Conservation (phyloP, 1,284 basidiomycete species). For the Tilletia horrida region DNA sequence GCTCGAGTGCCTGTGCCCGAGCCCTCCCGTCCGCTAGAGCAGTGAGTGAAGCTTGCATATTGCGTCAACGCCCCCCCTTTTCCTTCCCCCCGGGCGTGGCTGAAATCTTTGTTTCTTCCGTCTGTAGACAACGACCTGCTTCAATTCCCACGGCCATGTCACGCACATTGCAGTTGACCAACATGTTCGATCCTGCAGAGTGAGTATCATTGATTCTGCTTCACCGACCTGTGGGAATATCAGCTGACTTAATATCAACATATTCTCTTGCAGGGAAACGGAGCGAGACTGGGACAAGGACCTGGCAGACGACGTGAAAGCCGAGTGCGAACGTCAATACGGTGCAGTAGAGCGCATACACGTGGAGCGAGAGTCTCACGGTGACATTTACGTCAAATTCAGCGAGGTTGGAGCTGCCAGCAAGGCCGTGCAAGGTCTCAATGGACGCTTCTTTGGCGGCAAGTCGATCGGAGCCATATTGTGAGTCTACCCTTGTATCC, state of each 20-base stretch:
- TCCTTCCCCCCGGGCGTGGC: not conserved
- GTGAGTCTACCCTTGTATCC: slow-evolving; percentile 30
- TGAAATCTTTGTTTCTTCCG: not conserved
- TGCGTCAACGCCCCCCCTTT: not conserved
- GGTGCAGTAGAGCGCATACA: slow-evolving; percentile 81
- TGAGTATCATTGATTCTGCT: slow-evolving; percentile 21
- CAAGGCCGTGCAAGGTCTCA: slow-evolving; percentile 79
- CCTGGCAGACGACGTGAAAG: slow-evolving; percentile 90
- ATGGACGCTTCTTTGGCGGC: slow-evolving; percentile 65
- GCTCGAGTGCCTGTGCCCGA: slow-evolving; percentile 27
- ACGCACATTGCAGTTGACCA: slow-evolving; percentile 77
- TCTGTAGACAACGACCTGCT: slow-evolving; percentile 54
- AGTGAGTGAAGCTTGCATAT: not conserved
- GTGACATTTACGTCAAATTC: slow-evolving; percentile 96
- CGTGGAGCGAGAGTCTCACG: slow-evolving; percentile 82
- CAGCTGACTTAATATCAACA: not conserved
- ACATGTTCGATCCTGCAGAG: slow-evolving; percentile 96
- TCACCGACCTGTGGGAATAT: too few species aligned
- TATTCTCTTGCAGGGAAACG: slow-evolving; percentile 64
- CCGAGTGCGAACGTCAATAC: slow-evolving; percentile 87
- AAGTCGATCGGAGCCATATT: slow-evolving; percentile 48
- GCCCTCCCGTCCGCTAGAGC: slow-evolving; percentile 10
- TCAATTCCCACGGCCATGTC: slow-evolving; percentile 71
- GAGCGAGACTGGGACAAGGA: slow-evolving; percentile 95
- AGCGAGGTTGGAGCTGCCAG: slow-evolving; percentile 72